Percentiles rank a stretch among this genome's conserved stretches.
Evolutionary conservation across 1,284 basidiomycete genomes (phyloP).

Genomic region (Ceratobasidium sp.): DNA sequence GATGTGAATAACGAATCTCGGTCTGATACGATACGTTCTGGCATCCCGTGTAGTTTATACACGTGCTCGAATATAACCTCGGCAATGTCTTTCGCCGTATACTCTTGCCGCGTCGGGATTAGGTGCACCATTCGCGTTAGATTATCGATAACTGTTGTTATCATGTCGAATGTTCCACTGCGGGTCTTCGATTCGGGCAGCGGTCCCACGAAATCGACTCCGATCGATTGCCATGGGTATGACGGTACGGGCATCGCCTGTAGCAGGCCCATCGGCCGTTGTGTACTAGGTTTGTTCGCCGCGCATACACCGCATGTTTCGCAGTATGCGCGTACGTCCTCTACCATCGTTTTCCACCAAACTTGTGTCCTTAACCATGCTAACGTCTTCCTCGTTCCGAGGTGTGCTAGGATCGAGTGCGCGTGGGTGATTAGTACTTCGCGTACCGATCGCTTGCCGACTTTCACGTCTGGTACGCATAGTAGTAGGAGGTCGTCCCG

Average conservation of each 20-base stretch:
- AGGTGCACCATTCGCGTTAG: slow-evolving; percentile 53
- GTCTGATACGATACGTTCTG: slow-evolving; percentile 55
- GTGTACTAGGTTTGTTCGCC: slow-evolving; percentile 6
- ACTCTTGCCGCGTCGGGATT: slow-evolving; percentile 44
- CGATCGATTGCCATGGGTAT: slow-evolving; percentile 53
- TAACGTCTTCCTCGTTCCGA: slow-evolving; percentile 49
- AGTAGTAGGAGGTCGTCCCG: slow-evolving; percentile 50
- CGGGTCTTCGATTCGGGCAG: slow-evolving; percentile 55
- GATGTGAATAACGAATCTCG: too few species aligned
- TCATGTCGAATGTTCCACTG: slow-evolving; percentile 54
- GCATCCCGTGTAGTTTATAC: slow-evolving; percentile 57
- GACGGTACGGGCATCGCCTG: slow-evolving; percentile 48
- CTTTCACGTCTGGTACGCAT: slow-evolving; percentile 57
- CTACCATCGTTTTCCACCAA: slow-evolving; percentile 51
- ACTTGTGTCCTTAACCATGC: slow-evolving; percentile 41
- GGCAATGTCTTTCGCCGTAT: slow-evolving; percentile 49
- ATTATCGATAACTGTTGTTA: slow-evolving; percentile 57
- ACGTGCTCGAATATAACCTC: slow-evolving; percentile 49
- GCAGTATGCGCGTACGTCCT: slow-evolving; percentile 45
- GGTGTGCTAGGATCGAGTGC: slow-evolving; percentile 46
- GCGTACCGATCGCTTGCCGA: slow-evolving; percentile 9
- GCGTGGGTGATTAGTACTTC: slow-evolving; percentile 41
- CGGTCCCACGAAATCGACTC: slow-evolving; percentile 60
- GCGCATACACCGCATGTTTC: slow-evolving; percentile 38
- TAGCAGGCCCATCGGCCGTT: slow-evolving; percentile 46